Evolutionary conservation across 768 basidiomycete genomes (phyloP).

Genomic region (Mycena kentingensis): DNA sequence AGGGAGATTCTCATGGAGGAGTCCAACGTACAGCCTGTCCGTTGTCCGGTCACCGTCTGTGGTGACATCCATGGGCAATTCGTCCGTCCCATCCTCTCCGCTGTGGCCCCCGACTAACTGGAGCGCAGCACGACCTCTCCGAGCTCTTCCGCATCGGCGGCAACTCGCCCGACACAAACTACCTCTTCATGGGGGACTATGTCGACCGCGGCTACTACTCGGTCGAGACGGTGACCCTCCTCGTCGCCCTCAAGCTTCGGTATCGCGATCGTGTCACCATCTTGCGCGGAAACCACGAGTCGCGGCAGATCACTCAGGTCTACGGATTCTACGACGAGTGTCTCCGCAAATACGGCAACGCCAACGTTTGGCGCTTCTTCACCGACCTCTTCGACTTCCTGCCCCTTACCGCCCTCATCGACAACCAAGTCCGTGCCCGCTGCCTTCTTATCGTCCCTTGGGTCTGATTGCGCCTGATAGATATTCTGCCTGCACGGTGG

Average conservation of each 20-base stretch:
- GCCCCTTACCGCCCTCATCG: slow-evolving; percentile 92
- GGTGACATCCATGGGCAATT: slow-evolving; percentile 99
- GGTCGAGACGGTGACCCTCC: slow-evolving; percentile 93
- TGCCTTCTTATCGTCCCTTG: too few species aligned
- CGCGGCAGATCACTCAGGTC: slow-evolving; percentile 94
- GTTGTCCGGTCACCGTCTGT: slow-evolving; percentile 98
- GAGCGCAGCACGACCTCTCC: slow-evolving; percentile 91
- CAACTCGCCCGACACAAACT: slow-evolving; percentile 98
- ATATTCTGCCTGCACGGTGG: too few species aligned
- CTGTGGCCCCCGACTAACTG: not conserved
- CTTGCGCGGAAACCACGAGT: slow-evolving; percentile 97
- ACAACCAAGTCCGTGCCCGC: slow-evolving; percentile 91
- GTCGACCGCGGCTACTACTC: slow-evolving; percentile 97
- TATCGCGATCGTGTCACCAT: slow-evolving; percentile 97
- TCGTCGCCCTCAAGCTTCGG: slow-evolving; percentile 93
- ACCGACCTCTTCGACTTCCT: slow-evolving; percentile 99
- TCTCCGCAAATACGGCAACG: slow-evolving; percentile 90
- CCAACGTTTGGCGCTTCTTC: slow-evolving; percentile 97
- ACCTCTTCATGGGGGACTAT: slow-evolving; percentile 99
- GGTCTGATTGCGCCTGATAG: too few species aligned
- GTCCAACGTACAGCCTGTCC: slow-evolving; percentile 97
- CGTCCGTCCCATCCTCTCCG: slow-evolving; percentile 59
- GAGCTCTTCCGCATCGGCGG: slow-evolving; percentile 99
- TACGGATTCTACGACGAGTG: slow-evolving; percentile 97
- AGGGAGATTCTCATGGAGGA: slow-evolving; percentile 99